A percentile compares a stretch with the other conserved stretches of the same genome.
phyloP scores from a whole-genome alignment of 257 asterid genomes.

The Solanum bulbocastanum region DNA sequence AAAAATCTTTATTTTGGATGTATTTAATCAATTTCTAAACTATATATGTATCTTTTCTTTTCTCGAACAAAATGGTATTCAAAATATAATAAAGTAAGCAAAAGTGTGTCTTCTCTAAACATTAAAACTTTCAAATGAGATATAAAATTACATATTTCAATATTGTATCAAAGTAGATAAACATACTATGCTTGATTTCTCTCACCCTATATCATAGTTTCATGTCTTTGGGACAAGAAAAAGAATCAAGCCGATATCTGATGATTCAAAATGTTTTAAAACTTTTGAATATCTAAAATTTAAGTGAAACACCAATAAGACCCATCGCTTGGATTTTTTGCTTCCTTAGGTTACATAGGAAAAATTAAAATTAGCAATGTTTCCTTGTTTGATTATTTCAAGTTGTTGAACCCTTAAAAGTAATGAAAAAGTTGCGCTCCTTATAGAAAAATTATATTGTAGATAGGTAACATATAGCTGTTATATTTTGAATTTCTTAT shows the following conservation, averaged over 20 bases:
- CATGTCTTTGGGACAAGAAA: neutral
- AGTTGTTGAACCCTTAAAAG: neutral
- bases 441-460: neutral
- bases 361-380: neutral
- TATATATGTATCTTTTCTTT: neutral
- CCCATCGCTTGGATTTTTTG: neutral
- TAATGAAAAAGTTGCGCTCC: neutral
- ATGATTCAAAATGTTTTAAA: neutral
- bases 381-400: too few relatives aligned
- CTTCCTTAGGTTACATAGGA: neutral
- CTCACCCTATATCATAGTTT: neutral
- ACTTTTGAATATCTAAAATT: neutral
- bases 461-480: neutral
- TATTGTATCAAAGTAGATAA: neutral
- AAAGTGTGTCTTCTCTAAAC: neutral
- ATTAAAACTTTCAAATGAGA: neutral
- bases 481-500: too few relatives aligned
- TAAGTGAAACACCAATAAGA: neutral
- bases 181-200: neutral
- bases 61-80: neutral
- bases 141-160: neutral
- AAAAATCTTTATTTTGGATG: neutral
- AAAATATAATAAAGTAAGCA: neutral
- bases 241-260: neutral
- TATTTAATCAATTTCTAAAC: neutral